These are phyloP conservation scores for Alternaria solani DNA, from an alignment of 2,329 filamentous ascomycete genomes.

Conservation along the genomic window DNA sequence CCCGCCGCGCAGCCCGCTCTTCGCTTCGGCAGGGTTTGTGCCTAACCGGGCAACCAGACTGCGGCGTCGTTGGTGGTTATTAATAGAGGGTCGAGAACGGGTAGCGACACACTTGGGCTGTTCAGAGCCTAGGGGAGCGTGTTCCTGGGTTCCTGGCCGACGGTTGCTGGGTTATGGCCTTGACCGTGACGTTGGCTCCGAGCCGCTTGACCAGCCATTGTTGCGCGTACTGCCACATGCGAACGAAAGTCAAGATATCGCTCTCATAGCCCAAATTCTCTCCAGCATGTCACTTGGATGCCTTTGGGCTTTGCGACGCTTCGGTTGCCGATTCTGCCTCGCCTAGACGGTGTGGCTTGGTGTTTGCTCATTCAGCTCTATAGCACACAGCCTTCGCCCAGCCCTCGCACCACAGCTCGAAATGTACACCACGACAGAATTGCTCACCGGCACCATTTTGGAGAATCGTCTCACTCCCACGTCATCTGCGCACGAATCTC, in stretches of 20 bases:
- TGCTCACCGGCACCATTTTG: not conserved
- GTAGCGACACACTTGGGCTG: not conserved
- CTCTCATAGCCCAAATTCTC: not conserved
- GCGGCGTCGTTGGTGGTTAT: constrained; percentile 11
- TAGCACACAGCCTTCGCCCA: not conserved
- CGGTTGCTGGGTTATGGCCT: constrained; percentile 3
- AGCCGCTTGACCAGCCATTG: not conserved
- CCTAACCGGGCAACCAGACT: constrained; percentile 15
- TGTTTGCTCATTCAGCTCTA: constrained; percentile 9
- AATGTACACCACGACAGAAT: not conserved
- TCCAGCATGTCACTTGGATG: not conserved
- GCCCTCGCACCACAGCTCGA: constrained; percentile 1
- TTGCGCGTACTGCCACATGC: not conserved
- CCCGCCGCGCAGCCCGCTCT: constrained; percentile 12
- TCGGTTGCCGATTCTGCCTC: not conserved
- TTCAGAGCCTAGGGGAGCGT: not conserved
- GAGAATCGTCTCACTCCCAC: not conserved
- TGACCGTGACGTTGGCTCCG: not conserved
- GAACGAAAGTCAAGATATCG: not conserved
- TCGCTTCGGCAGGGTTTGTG: constrained; percentile 12
- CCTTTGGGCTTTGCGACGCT: not conserved
- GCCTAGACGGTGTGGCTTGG: not conserved
- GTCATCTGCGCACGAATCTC: not conserved
- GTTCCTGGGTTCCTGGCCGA: constrained; percentile 1
- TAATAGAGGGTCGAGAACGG: constrained; percentile 11